A percentile compares a stretch with the other conserved stretches of the same genome.
phyloP scores from a whole-genome alignment of 352 stramenopile genomes.

The Phytopythium montanum region DNA sequence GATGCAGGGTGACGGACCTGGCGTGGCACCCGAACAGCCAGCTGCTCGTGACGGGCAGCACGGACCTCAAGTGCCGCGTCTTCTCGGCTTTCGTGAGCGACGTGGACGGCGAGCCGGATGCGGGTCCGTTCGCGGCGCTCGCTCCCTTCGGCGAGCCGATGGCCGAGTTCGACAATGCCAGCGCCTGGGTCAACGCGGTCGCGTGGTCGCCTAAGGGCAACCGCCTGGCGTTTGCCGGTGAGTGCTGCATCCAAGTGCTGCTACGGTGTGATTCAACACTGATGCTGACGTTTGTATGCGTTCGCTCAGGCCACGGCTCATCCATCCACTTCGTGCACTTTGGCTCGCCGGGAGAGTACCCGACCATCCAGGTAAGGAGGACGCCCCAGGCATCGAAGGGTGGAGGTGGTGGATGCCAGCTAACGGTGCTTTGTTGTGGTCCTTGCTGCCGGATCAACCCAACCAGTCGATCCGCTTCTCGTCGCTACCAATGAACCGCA shows the following conservation, averaged over 20 bases:
- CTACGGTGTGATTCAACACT: background rate
- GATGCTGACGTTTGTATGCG: background rate
- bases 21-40: conserved; percentile 93
- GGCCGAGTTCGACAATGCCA: conserved; percentile 86
- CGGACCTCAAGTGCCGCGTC: conserved; percentile 93
- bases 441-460: conserved; percentile 3
- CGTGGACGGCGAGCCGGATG: conserved; percentile 69
- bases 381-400: background rate
- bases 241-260: background rate
- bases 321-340: conserved; percentile 90
- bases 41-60: conserved; percentile 88
- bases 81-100: conserved; percentile 87
- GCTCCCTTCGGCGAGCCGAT: conserved; percentile 79
- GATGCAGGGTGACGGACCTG: conserved; percentile 73
- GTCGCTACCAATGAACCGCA: conserved; percentile 77
- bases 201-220: conserved; percentile 90
- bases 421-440: background rate
- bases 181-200: conserved; percentile 90
- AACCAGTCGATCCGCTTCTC: conserved; percentile 83
- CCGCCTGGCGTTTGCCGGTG: conserved; percentile 82
- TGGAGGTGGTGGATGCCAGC: background rate
- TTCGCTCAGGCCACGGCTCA: conserved; percentile 67
- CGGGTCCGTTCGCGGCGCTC: conserved; percentile 69
- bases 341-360: conserved; percentile 57
- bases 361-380: conserved; percentile 75